These are phyloP conservation scores for Cicer arietinum DNA, from an alignment of 306 rosid genomes.

Conservation along the genomic window DNA sequence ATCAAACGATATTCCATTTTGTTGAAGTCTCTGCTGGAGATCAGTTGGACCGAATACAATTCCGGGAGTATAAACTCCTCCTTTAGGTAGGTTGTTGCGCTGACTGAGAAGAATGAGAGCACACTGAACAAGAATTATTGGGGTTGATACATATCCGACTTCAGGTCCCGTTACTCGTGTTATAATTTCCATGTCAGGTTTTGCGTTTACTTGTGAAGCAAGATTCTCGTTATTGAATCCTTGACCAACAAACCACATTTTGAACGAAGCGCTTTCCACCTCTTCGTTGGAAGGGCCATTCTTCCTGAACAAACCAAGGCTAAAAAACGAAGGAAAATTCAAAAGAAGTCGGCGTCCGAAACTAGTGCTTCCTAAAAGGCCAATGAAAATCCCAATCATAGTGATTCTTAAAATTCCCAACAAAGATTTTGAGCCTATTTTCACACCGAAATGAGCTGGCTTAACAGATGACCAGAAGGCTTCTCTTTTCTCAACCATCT, in stretches of 20 bases:
- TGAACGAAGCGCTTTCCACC: slow-evolving; percentile 77
- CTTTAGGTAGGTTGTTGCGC: slow-evolving; percentile 69
- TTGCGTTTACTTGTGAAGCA: slow-evolving; percentile 52
- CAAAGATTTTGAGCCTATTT: slow-evolving; percentile 72
- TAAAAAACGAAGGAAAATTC: slow-evolving; percentile 75
- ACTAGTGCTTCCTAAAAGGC: slow-evolving; percentile 60
- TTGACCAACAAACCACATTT: slow-evolving; percentile 89
- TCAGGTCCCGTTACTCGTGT: slow-evolving; percentile 93
- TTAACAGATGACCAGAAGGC: slow-evolving; percentile 80
- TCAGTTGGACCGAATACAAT: slow-evolving; percentile 80
- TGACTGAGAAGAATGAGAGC: slow-evolving; percentile 77
- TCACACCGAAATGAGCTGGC: slow-evolving; percentile 90
- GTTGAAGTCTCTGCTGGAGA: slow-evolving; percentile 76
- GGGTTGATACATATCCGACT: slow-evolving; percentile 83
- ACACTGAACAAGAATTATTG: slow-evolving; percentile 81
- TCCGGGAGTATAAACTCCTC: slow-evolving; percentile 82
- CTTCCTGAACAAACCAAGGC: slow-evolving; percentile 80
- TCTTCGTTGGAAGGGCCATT: slow-evolving; percentile 85
- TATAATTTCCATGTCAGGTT: slow-evolving; percentile 76
- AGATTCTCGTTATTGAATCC: slow-evolving; percentile 59
- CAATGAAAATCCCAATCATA: slow-evolving; percentile 62
- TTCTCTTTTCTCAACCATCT: slow-evolving; percentile 57
- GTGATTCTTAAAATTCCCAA: slow-evolving; percentile 59
- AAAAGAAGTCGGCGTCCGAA: slow-evolving; percentile 82
- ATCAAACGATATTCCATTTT: slow-evolving; percentile 85